Conservation (phyloP, 495 filamentous ascomycete genomes). For the Friedmanniomyces simplex region DNA sequence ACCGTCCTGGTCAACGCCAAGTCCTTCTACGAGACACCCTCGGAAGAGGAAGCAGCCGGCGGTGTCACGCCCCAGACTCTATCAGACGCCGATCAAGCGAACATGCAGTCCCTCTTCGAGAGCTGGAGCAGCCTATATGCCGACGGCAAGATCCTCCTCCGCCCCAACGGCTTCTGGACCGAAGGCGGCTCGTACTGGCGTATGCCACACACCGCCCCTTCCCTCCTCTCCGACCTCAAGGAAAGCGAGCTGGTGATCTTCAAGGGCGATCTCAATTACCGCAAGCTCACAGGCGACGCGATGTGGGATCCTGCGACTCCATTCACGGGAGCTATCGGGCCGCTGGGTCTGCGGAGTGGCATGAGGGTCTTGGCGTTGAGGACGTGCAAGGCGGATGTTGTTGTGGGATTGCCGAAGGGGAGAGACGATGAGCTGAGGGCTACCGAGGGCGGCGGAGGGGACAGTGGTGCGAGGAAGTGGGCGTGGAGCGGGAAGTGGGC, state of each 20-base stretch:
- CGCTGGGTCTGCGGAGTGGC: constrained; percentile 67
- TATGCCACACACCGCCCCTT: constrained; percentile 54
- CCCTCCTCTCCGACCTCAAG: constrained; percentile 67
- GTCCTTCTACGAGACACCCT: constrained; percentile 56
- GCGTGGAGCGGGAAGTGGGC: constrained; percentile 98
- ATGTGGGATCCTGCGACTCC: constrained; percentile 82
- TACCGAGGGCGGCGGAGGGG: constrained; percentile 55
- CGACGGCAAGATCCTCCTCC: constrained; percentile 69
- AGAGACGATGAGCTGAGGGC: constrained; percentile 67
- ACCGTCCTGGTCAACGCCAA: constrained; percentile 63
- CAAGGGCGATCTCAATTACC: constrained; percentile 94
- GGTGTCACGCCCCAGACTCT: constrained; percentile 48
- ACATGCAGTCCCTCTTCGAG: constrained; percentile 66
- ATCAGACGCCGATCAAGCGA: constrained; percentile 51
- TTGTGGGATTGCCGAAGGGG: constrained; percentile 75
- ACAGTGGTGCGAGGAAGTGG: constrained; percentile 72
- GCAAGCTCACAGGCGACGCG: constrained; percentile 83
- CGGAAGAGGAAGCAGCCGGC: constrained; percentile 52
- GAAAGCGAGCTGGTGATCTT: constrained; percentile 82
- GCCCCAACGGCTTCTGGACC: constrained; percentile 86
- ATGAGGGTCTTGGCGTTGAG: constrained; percentile 75
- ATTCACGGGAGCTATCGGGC: constrained; percentile 78
- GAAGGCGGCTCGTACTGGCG: constrained; percentile 76
- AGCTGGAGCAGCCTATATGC: constrained; percentile 71
- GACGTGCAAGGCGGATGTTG: constrained; percentile 91